phyloP scores from a whole-genome alignment of 1,284 basidiomycete species.

The Phenoliferia sp. region DNA sequence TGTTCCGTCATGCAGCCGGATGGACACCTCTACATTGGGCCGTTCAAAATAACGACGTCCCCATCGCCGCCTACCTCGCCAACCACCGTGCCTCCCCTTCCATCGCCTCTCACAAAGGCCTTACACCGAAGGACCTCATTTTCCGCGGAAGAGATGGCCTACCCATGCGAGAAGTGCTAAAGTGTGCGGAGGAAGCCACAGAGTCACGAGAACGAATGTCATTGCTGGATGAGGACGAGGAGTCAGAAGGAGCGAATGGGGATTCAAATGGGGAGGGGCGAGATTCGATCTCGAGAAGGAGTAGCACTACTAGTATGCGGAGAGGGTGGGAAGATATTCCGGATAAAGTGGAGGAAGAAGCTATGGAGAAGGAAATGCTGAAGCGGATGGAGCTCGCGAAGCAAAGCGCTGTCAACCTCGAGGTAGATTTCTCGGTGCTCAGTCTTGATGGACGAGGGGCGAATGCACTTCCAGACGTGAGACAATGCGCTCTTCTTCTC shows the following conservation, averaged over 20 bases:
- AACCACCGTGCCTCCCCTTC: slow-evolving; percentile 83
- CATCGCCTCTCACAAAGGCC: slow-evolving; percentile 63
- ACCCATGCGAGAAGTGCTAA: slow-evolving; percentile 63
- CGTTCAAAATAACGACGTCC: slow-evolving; percentile 78
- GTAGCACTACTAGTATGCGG: slow-evolving; percentile 54
- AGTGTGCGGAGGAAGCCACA: slow-evolving; percentile 59
- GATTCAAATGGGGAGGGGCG: slow-evolving; percentile 66
- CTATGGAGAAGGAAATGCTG: slow-evolving; percentile 11
- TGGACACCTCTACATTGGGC: slow-evolving; percentile 97
- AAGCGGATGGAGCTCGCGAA: slow-evolving; percentile 19
- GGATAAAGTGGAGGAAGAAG: slow-evolving; percentile 16
- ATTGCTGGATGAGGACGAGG: slow-evolving; percentile 51
- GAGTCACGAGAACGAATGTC: slow-evolving; percentile 38
- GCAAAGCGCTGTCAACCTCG: slow-evolving; percentile 29
- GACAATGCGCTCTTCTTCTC: too few relatives aligned
- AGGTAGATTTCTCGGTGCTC: slow-evolving; percentile 29
- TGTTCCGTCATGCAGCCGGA: slow-evolving; percentile 55
- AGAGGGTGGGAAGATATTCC: slow-evolving; percentile 5
- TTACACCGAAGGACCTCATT: slow-evolving; percentile 74
- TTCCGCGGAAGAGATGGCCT: slow-evolving; percentile 42
- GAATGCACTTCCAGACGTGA: neutral
- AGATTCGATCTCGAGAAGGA: slow-evolving; percentile 41
- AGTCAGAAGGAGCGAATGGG: slow-evolving; percentile 53
- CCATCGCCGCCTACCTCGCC: slow-evolving; percentile 84
- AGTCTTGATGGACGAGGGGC: slow-evolving; percentile 6